phyloP scores from a whole-genome alignment of 441 rosid genomes.

The Caryocar brasiliense region DNA sequence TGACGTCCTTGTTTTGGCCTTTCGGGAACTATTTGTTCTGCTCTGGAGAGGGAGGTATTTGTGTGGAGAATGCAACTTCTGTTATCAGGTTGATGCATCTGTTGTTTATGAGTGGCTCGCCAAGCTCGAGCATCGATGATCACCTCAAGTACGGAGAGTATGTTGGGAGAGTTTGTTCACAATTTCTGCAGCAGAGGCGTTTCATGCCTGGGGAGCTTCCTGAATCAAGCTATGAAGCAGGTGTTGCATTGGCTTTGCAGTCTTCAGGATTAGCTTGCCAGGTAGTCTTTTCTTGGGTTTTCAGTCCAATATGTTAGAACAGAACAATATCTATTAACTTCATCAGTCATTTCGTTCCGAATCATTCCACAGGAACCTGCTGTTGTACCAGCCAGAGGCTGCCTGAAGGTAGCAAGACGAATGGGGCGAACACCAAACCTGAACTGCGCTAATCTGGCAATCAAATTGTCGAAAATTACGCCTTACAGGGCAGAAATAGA shows the following conservation, averaged over 20 bases:
- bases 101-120: constrained; percentile 23
- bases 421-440: constrained; percentile 39
- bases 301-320: not conserved
- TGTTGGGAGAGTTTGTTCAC: constrained; percentile 22
- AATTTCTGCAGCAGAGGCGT: constrained; percentile 31
- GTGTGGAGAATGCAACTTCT: constrained; percentile 44
- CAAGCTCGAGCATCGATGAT: constrained; percentile 36
- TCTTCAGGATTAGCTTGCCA: constrained; percentile 38
- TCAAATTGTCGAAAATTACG: constrained; percentile 33
- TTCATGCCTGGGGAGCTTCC: constrained; percentile 25
- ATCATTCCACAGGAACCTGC: constrained; percentile 23
- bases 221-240: constrained; percentile 48
- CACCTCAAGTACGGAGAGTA: constrained; percentile 52
- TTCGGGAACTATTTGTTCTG: constrained; percentile 64
- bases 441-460: constrained; percentile 45
- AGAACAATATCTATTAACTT: not conserved
- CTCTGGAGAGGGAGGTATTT: constrained; percentile 57
- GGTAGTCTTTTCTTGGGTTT: constrained; percentile 16
- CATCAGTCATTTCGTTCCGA: not conserved
- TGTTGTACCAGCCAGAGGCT: constrained; percentile 28
- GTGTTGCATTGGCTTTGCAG: constrained; percentile 52
- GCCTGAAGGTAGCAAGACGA: constrained; percentile 34
- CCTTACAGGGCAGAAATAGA: constrained; percentile 52
- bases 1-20: constrained; percentile 37
- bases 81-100: constrained; percentile 45